These are phyloP conservation scores for Smittium mucronatum DNA, from an alignment of 371 early-diverging fungal genomes.

Conservation along the genomic window DNA sequence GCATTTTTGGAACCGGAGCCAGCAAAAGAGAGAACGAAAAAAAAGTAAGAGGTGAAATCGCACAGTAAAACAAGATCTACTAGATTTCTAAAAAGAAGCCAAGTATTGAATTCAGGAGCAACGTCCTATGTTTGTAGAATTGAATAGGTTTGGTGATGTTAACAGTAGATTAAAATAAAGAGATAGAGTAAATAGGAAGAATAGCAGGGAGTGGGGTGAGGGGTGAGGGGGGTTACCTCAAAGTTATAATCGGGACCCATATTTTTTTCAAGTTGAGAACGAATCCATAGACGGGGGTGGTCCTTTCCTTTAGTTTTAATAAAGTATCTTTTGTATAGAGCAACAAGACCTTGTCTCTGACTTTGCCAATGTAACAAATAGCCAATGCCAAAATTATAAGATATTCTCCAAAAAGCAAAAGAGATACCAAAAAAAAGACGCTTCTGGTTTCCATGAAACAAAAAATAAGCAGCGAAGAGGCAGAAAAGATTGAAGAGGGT, in stretches of 20 bases:
- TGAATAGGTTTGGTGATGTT: neutral
- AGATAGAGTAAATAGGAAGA: neutral
- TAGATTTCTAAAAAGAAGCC: slow-evolving; percentile 86
- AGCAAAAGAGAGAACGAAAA: slow-evolving; percentile 53
- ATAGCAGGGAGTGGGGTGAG: neutral
- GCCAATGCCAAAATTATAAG: slow-evolving; percentile 81
- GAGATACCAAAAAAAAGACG: slow-evolving; percentile 46
- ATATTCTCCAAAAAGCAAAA: slow-evolving; percentile 75
- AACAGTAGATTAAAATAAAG: neutral
- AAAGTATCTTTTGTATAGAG: slow-evolving; percentile 23
- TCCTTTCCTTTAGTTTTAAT: slow-evolving; percentile 20
- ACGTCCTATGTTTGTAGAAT: slow-evolving; percentile 36
- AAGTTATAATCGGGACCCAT: slow-evolving; percentile 79
- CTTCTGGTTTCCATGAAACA: slow-evolving; percentile 37
- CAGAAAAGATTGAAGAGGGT: slow-evolving; percentile 52
- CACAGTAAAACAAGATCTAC: slow-evolving; percentile 89
- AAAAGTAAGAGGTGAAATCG: slow-evolving; percentile 76
- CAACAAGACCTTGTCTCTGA: slow-evolving; percentile 51
- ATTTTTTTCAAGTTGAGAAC: slow-evolving; percentile 56
- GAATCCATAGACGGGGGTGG: slow-evolving; percentile 47
- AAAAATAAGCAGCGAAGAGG: slow-evolving; percentile 50
- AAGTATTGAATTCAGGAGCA: slow-evolving; percentile 87
- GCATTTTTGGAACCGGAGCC: slow-evolving; percentile 26
- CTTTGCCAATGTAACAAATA: slow-evolving; percentile 67
- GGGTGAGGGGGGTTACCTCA: slow-evolving; percentile 25